Conservation (phyloP, 306 rosid genomes). For the Datisca glomerata region DNA sequence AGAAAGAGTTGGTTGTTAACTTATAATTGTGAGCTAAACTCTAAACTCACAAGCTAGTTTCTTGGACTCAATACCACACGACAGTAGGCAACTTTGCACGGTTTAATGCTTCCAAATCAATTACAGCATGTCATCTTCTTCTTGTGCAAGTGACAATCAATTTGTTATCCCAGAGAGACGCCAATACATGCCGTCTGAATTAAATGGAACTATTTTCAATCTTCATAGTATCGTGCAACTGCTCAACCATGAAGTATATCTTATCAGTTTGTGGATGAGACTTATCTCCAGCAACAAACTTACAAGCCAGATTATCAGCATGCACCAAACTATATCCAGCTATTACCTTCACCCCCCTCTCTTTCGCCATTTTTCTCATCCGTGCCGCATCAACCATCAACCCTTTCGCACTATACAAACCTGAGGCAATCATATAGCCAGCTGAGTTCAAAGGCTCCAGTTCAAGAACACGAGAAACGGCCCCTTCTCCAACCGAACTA, state of each 20-base stretch:
- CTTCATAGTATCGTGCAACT: conserved; percentile 25
- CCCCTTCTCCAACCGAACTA: conserved; percentile 14
- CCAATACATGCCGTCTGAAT: no score
- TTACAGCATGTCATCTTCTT: no score
- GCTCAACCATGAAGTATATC: conserved; percentile 7
- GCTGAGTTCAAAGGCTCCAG: conserved; percentile 24
- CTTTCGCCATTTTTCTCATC: conserved; percentile 28
- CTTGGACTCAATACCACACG: no score
- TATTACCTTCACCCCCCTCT: conserved; percentile 24
- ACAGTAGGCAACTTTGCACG: no score
- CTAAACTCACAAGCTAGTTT: no score
- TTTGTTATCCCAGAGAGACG: no score
- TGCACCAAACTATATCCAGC: conserved; percentile 34
- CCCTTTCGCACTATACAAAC: conserved; percentile 22
- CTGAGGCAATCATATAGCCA: conserved; percentile 28
- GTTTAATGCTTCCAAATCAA: no score
- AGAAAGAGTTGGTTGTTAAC: no score
- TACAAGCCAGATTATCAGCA: conserved; percentile 15
- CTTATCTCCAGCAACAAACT: conserved; percentile 31
- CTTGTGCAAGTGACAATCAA: no score
- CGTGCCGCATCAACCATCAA: conserved; percentile 18
- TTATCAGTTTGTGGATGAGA: conserved; percentile 18
- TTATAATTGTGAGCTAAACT: no score
- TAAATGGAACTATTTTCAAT: no score
- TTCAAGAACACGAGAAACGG: conserved; percentile 15